Percentiles rank a stretch among this genome's conserved stretches.
Conservation (phyloP, 148 eudicot genomes). For the Bassia scoparia region DNA sequence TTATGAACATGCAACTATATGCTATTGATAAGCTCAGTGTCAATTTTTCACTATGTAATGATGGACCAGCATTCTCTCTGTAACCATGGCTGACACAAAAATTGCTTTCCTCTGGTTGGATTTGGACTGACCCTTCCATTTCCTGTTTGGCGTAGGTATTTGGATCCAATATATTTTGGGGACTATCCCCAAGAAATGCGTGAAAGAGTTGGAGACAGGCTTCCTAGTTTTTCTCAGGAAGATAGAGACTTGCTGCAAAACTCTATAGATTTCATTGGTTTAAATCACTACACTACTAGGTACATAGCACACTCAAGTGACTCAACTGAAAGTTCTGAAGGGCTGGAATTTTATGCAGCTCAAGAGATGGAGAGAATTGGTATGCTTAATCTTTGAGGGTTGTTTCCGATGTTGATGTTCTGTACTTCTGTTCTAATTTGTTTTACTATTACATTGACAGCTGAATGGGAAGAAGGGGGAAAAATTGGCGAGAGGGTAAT, state of each 20-base stretch:
- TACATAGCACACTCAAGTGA: conserved; percentile 50
- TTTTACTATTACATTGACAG: conserved; percentile 32
- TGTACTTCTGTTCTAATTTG: conserved; percentile 18
- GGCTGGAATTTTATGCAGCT: conserved; percentile 41
- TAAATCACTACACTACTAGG: conserved; percentile 76
- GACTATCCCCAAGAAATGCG: conserved; percentile 75
- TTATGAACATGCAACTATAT: too few relatives aligned
- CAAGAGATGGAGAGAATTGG: conserved; percentile 68
- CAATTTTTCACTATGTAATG: neutral
- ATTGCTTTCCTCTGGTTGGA: neutral
- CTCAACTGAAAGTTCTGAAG: conserved; percentile 34
- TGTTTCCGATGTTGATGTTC: neutral
- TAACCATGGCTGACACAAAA: neutral
- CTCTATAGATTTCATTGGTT: conserved; percentile 65
- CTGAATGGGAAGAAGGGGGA: conserved; percentile 77
- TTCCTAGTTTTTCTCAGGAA: conserved; percentile 57
- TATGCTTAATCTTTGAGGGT: conserved; percentile 18
- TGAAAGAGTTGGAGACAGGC: conserved; percentile 56
- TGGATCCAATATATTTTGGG: conserved; percentile 72
- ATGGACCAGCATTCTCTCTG: neutral
- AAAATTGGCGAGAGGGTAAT: conserved; percentile 69
- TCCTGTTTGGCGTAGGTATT: conserved; percentile 44
- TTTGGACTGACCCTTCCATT: conserved; percentile 1
- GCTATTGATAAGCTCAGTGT: neutral
- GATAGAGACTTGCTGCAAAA: conserved; percentile 54